These are phyloP conservation scores for Hypoxylon fragiforme DNA, from an alignment of 495 filamentous ascomycete genomes.

Conservation along the genomic window DNA sequence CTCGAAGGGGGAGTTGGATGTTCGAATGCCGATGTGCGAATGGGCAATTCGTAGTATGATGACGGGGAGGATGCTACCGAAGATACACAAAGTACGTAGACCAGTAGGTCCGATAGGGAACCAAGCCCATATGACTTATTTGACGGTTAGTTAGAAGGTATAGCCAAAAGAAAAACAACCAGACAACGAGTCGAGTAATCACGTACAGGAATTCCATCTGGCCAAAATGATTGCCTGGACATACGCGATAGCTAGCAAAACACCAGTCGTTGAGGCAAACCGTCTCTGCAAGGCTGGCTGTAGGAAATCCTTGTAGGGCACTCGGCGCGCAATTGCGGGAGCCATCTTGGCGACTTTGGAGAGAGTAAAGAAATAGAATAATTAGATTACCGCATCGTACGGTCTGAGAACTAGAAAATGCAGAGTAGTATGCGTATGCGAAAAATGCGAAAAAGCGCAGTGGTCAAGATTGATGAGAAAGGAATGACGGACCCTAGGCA, in stretches of 20 bases:
- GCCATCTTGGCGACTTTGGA: slow-evolving; percentile 43
- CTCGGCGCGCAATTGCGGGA: slow-evolving; percentile 45
- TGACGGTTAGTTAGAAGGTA: too few species aligned
- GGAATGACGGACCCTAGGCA: slow-evolving; percentile 11
- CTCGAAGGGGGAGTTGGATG: slow-evolving; percentile 65
- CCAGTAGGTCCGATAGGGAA: slow-evolving; percentile 78
- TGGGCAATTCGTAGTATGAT: slow-evolving; percentile 82
- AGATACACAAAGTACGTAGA: slow-evolving; percentile 74
- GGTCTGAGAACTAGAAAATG: background rate
- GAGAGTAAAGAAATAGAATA: slow-evolving; percentile 3
- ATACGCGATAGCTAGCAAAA: slow-evolving; percentile 73
- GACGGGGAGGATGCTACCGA: slow-evolving; percentile 68
- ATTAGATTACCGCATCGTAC: slow-evolving; percentile 39
- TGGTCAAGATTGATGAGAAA: background rate
- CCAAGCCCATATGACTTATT: slow-evolving; percentile 82
- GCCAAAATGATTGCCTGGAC: slow-evolving; percentile 70
- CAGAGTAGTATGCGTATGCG: background rate
- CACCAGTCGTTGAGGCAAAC: slow-evolving; percentile 72
- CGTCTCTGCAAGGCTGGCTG: slow-evolving; percentile 86
- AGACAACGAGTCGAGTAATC: background rate
- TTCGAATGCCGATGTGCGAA: slow-evolving; percentile 75
- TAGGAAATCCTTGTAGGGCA: slow-evolving; percentile 81
- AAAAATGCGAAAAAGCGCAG: background rate
- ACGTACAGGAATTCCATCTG: slow-evolving; percentile 69
- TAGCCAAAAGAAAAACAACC: too few species aligned